Base-by-base conservation (phyloP, 768 basidiomycete genomes). In the Gymnopilus junonius region DNA sequence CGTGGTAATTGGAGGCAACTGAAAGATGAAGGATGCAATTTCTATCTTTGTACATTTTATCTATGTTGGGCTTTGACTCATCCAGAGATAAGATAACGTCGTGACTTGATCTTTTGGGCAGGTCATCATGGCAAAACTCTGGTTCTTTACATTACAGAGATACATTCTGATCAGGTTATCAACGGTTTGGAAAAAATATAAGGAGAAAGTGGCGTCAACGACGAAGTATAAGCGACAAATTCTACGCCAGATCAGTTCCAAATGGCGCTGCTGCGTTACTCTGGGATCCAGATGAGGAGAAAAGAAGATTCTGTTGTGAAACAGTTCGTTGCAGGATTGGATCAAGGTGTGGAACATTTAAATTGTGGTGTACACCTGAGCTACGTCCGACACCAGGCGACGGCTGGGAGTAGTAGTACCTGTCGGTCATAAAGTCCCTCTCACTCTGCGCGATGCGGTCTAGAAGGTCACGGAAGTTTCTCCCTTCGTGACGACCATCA, bases 61-160 rank as follows among this genome's bases (percentile, higher is more conserved):
- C 50, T 51, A 51, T 31, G 21, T 34, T 31, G 29, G 29, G 31
- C 35, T 45, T 46, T 62, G 58, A 57, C 65, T 59, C 61, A 56
- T 48, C 51, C 61, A 23, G 20, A 59, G 58, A 53, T 54, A 58
- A 63, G 65, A 68, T 68, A 65, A 65, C 56, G 59, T 61, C 37
- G 15, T 17, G 37, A 39, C 37, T 39, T 14, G 37, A 7, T 17
- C 15, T 7, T 8, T 6, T 8, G 4, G 8, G 8, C 4, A 7
- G 37, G 10, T 3, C 35, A 11, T 4, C 35, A 35, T 11, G 15
- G 11, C 15, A 3, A 14, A 35, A 12, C 11, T 35, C 15, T 2
- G 20, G 20, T 2, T 43, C 20, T 3, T 43, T 43, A 43, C 21
- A 43, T 21, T 23, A 43, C 42, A 43, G 20, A 48, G 11, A 48